Base-by-base conservation (phyloP, 352 stramenopile species). In the Blastocystis sp. region DNA sequence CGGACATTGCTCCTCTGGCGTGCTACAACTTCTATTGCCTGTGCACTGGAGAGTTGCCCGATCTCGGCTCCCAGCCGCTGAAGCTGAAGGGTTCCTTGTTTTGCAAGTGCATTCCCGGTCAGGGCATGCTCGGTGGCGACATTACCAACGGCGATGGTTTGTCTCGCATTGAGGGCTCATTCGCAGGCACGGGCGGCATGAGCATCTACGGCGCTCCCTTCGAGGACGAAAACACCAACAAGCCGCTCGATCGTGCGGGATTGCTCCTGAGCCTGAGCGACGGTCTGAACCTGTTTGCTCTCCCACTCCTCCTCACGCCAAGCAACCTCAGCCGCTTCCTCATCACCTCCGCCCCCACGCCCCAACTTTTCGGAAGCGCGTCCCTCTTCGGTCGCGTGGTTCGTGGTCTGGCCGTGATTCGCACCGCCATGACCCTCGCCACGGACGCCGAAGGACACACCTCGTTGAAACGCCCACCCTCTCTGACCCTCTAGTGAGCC, bases 151-250 rank as follows among this genome's bases (percentile, higher is more conserved):
- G 78, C 3, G 64, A 79, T 43, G 78, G 78, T 88, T 57, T 6
- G 21, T 70, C 4, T 59, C 63, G 19, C 21, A 38, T 68, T 64
- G 11, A 7, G 0, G 7, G 1, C 62, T 87, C 38, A 77, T 24
- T 24, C 6, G 9, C 14, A 88, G 64, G 68, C 11, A 79, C 42
- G 34, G 78, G 78, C n/a, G 78, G 78, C 17, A 79, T 88, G 64
- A 88, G 78, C 59, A 88, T 88, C 45, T 88, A 88, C n/a, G 78
- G 78, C 19, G 78, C 78, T 63, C 78, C 78, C 38, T 88, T 88
- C 54, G 78, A 88, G 42, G 78, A 88, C 60, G 78, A 88, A 19
- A 88, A 88, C 38, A 43, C 78, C 34, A 79, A 88, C 28, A 88
- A 79, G 40, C 52, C 62, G 9, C 52, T 79, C 17, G 68, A 88